Base-by-base conservation (phyloP, 768 basidiomycete species). In the Clitopilus passeckerianus region DNA sequence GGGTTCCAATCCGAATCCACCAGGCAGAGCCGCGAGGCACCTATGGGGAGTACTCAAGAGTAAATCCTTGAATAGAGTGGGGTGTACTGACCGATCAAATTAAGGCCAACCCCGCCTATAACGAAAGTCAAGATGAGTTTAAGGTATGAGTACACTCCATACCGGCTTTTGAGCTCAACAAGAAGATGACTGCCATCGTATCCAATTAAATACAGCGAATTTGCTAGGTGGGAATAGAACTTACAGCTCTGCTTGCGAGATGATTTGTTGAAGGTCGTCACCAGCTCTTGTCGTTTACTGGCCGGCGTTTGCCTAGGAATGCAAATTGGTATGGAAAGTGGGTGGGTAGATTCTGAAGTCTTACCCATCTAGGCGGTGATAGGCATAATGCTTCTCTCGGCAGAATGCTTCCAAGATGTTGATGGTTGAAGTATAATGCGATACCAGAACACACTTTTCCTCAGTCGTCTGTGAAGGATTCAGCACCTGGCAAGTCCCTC, bases 1-100 rank as follows among this genome's bases (percentile, higher is more conserved):
- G 94, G 94, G 73, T 95, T 96, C 94, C 94, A 97, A 67, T 95
- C 94, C 18, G 89, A 90, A 71, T 97, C 95, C 37, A 96, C 77
- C 53, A 95, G 79, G 61, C 91, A 89, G 41, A 97, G 73, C 41
- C 95, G 79, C 23, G 95, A 97, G 10, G 89, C 96, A 34, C 82
- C 81, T 83, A 59, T n/a, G 37, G 5, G 56, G 34, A 24, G 10
- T 14, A 53, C 18, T 16, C 43, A 44, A 33, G 54, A 33, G 12
- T 35, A 54, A 23, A 18, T 55, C 54, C 5, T 15, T 24, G 20
- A 27, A 18, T 43, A n/a, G 14, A 24, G 30, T 34, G 15, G 2
- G 58, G n/a, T 10, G 20, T 30, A 46, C 59, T 27, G 64, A 81
- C 95, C 96, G 37, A 92, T 91, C 43, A 93, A 80, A 72, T 98